phyloP scores from a whole-genome alignment of 1,139 yeast species.

The Debaryomyces udenii region DNA sequence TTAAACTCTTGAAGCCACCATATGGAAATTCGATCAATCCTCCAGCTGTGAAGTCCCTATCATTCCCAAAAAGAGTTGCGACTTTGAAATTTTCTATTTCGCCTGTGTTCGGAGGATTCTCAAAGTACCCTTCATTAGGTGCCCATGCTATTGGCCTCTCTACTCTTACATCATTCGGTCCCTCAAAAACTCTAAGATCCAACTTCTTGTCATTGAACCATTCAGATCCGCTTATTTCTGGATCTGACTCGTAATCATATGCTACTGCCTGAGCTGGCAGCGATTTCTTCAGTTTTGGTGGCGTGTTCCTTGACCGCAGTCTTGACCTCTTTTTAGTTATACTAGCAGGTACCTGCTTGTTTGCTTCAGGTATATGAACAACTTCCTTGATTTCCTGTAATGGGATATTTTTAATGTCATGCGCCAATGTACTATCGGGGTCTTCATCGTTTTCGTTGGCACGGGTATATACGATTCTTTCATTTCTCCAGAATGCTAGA shows the following conservation, averaged over 20 bases:
- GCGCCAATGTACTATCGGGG: constrained; percentile 39
- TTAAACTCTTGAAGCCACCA: constrained; percentile 63
- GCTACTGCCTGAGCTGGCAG: constrained; percentile 16
- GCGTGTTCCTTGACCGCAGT: constrained; percentile 18
- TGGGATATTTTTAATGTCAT: constrained; percentile 43
- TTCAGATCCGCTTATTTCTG: constrained; percentile 51
- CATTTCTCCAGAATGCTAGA: constrained; percentile 85
- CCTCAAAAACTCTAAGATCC: constrained; percentile 55
- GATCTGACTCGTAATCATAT: constrained; percentile 43
- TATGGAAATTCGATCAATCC: constrained; percentile 73
- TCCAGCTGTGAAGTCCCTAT: constrained; percentile 69
- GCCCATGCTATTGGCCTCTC: constrained; percentile 69
- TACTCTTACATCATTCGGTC: constrained; percentile 50
- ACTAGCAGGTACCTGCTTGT: constrained; percentile 5
- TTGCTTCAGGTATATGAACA: constrained; percentile 48
- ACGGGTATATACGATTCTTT: constrained; percentile 65
- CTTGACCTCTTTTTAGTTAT: constrained; percentile 15
- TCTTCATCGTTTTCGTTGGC: constrained; percentile 44
- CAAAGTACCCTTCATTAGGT: constrained; percentile 56
- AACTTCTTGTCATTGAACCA: constrained; percentile 58
- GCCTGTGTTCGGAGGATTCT: constrained; percentile 40
- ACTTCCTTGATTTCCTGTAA: constrained; percentile 65
- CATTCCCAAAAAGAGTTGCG: constrained; percentile 68
- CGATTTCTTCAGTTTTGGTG: constrained; percentile 17
- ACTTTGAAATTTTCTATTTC: constrained; percentile 60